Evolutionary conservation across 352 stramenopile species (phyloP).

Genomic region (Globisporangium yorkense): DNA sequence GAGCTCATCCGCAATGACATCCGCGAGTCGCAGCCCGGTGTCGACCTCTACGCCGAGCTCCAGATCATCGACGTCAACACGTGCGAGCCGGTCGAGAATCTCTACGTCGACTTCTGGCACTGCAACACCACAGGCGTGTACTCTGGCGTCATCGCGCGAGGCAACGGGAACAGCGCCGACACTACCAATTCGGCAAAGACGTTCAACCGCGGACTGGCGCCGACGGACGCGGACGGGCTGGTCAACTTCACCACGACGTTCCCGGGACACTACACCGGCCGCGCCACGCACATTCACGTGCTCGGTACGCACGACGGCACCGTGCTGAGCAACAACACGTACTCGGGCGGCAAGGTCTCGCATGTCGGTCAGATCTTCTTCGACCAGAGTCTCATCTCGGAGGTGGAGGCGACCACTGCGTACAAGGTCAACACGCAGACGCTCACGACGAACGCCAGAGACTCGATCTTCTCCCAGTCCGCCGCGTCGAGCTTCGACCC

Average conservation of each 20-base stretch:
- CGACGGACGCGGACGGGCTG: conserved; percentile 1
- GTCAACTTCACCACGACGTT: conserved; percentile 13
- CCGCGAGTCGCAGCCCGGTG: conserved; percentile 4
- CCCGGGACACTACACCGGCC: conserved; percentile 14
- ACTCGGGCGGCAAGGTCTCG: conserved; percentile 3
- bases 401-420: conserved; percentile 2
- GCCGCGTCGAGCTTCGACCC: conserved; percentile 9
- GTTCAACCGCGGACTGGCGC: conserved; percentile 8
- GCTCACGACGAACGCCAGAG: conserved; percentile 12
- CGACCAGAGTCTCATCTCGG: conserved; percentile 7
- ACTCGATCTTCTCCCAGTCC: conserved; percentile 10
- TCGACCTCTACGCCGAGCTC: conserved; percentile 10
- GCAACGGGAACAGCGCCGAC: conserved; percentile 6
- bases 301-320: conserved; percentile 8
- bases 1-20: conserved; percentile 11
- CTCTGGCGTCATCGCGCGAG: conserved; percentile 3
- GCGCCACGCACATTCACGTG: conserved; percentile 12
- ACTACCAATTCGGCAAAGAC: conserved; percentile 1
- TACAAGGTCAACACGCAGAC: conserved; percentile 10
- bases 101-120: conserved; percentile 15
- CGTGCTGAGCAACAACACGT: conserved; percentile 15
- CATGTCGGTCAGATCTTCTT: conserved; percentile 17
- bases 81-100: conserved; percentile 5
- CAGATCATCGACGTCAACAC: conserved; percentile 15
- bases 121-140: conserved; percentile 15